These are phyloP conservation scores for Arctium lappa DNA, from an alignment of 129 eudicot species.

Conservation along the genomic window DNA sequence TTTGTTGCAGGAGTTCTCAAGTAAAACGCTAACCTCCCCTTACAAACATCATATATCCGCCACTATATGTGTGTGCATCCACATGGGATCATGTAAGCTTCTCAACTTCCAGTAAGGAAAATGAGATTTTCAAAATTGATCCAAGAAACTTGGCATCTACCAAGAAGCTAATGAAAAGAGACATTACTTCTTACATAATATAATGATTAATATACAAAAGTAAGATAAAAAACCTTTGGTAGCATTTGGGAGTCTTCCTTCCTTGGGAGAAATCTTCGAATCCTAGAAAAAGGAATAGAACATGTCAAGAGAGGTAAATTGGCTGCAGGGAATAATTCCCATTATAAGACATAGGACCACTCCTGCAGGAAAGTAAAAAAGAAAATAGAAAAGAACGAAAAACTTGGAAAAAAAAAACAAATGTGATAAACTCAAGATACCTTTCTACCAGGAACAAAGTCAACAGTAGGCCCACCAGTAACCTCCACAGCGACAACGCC, in stretches of 20 bases:
- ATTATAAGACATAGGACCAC: constrained; percentile 2
- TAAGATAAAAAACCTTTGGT: constrained; percentile 51
- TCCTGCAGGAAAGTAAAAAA: neutral
- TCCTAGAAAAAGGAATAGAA: constrained; percentile 46
- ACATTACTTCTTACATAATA: neutral
- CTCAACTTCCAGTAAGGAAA: neutral
- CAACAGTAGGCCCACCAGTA: constrained; percentile 91
- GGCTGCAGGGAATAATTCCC: neutral
- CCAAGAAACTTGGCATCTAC: neutral
- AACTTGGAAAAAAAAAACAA: neutral
- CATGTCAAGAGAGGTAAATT: constrained; percentile 3
- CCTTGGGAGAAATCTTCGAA: constrained; percentile 71
- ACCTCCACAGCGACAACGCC: constrained; percentile 98
- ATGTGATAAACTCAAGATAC: constrained; percentile 34
- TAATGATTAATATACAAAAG: neutral
- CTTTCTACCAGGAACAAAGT: constrained; percentile 91
- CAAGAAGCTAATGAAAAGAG: constrained; percentile 11
- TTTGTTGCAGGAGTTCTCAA: neutral
- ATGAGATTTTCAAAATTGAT: neutral
- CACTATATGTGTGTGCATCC: neutral
- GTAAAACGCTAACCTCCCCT: neutral
- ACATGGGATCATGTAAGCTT: neutral
- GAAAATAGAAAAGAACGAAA: neutral
- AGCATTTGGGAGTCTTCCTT: constrained; percentile 96
- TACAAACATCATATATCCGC: neutral